phyloP scores from a whole-genome alignment of 768 basidiomycete species.

The Suillus spraguei region DNA sequence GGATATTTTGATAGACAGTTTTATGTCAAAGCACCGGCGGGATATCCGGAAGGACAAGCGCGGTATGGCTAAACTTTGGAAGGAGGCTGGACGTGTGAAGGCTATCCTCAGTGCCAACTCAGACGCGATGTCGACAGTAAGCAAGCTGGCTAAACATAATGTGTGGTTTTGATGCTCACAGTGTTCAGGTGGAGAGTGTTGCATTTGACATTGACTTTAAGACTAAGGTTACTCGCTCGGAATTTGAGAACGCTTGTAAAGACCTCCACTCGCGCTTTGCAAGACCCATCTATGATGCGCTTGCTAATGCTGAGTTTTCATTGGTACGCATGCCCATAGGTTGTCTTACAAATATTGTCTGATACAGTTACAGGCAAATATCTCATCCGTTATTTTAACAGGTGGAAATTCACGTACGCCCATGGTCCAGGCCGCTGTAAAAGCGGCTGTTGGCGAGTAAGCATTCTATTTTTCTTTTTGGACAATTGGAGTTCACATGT shows the following conservation, averaged over 20 bases:
- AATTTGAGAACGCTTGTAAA: constrained; percentile 76
- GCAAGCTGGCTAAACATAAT: constrained; percentile 25
- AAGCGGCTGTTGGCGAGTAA: constrained; percentile 75
- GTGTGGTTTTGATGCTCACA: constrained; percentile 12
- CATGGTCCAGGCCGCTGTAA: constrained; percentile 86
- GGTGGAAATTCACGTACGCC: constrained; percentile 91
- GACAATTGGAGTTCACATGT: constrained; percentile 2
- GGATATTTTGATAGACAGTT: constrained; percentile 75
- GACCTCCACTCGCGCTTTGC: constrained; percentile 67
- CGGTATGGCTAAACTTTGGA: constrained; percentile 93
- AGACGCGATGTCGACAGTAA: constrained; percentile 73
- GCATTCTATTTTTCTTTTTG: constrained; percentile 29
- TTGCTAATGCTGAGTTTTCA: constrained; percentile 64
- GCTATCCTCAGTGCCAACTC: constrained; percentile 90
- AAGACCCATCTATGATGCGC: constrained; percentile 74
- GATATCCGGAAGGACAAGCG: constrained; percentile 73
- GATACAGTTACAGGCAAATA: constrained; percentile 56
- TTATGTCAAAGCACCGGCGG: constrained; percentile 69
- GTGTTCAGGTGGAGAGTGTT: constrained; percentile 75
- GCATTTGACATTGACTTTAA: constrained; percentile 92
- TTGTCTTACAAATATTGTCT: constrained; percentile 7
- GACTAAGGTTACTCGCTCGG: constrained; percentile 69
- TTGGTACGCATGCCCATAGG: constrained; percentile 43
- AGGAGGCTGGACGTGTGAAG: constrained; percentile 92
- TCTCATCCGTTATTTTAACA: constrained; percentile 89